Evolutionary conservation across 495 filamentous ascomycete species (phyloP).

Genomic region (Aspergillus affinis): DNA sequence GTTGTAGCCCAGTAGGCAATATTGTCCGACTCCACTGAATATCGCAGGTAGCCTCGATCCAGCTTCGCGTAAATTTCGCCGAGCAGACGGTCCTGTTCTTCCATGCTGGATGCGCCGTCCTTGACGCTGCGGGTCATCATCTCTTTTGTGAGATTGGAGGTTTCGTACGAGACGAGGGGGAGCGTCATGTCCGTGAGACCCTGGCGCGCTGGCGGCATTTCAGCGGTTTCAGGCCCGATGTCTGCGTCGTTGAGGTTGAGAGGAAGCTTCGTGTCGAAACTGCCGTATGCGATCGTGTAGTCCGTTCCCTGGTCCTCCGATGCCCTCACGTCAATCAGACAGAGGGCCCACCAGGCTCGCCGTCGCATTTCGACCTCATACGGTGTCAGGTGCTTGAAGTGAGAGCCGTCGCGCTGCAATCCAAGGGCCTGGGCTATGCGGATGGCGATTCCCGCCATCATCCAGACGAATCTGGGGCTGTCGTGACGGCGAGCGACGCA

Average conservation of each 20-base stretch:
- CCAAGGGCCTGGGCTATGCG: constrained; percentile 70
- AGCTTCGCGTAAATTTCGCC: neutral
- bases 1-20: neutral
- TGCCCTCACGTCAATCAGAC: constrained; percentile 71
- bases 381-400: constrained; percentile 57
- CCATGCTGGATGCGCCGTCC: neutral
- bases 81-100: neutral
- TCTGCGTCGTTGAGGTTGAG: constrained; percentile 70
- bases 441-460: constrained; percentile 62
- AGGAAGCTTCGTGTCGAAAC: constrained; percentile 70
- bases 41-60: neutral
- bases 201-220: constrained; percentile 61
- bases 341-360: constrained; percentile 74
- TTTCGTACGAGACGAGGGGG: constrained; percentile 27
- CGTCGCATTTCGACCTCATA: constrained; percentile 72
- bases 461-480: constrained; percentile 48
- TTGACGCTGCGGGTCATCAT: neutral
- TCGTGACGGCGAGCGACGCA: constrained; percentile 9
- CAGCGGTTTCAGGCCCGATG: constrained; percentile 22
- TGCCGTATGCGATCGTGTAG: constrained; percentile 56
- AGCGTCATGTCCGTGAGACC: constrained; percentile 79
- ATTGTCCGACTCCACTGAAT: neutral
- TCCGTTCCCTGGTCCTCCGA: constrained; percentile 73
- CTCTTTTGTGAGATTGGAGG: neutral
- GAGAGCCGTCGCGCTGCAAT: constrained; percentile 65